Base-by-base conservation (phyloP, 768 basidiomycete species). In the Podaxis mareebaensis region DNA sequence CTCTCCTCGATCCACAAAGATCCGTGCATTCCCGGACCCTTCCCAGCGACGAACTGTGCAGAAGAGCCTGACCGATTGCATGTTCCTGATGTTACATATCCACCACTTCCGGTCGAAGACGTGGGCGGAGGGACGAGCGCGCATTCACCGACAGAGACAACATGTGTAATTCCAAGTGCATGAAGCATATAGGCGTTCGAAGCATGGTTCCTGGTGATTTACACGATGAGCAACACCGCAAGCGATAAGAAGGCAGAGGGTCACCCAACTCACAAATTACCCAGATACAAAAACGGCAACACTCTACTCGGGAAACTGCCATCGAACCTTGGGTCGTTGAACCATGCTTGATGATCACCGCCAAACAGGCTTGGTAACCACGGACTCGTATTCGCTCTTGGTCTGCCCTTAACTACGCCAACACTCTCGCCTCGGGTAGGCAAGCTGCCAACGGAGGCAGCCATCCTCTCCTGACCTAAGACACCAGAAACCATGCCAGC, bases 81-180 rank as follows among this genome's bases (percentile, higher is more conserved):
- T 33, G 72, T 62, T 63, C 64, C 60, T 22, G 64, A 61, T 44
- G 65, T 28, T 65, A 66, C 1, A 67, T 58, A 52, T 53, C 64
- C 60, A 7, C 53, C 66, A 30, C 46, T 26, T 38, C 6, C 46
- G 53, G 58, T 13, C 66, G 66, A 62, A 73, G 71, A 62, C 80
- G 76, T 67, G 13, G 86, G 80, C 17, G 94, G 93, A 4, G 95
- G 93, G 3, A 91, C 81, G 24, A 97, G 85, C 11, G 96, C 93
- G 65, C 93, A 95, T 79, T 98, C 96, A 54, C 96, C 96, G 2
- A 98, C 95, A 8, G 93, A 95, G 30, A 99, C 95, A 66, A 99
- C 95, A 72, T 99, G 96, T 2, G 95, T 96, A 69, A 99, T 96
- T 26, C 95, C 95, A 15, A 99, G 84, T 3, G 94, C 93, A 69